A percentile compares a stretch with the other conserved stretches of the same genome.
Evolutionary conservation across 1,139 yeast species (phyloP).

Genomic region (Lodderomyces jiufengensis): DNA sequence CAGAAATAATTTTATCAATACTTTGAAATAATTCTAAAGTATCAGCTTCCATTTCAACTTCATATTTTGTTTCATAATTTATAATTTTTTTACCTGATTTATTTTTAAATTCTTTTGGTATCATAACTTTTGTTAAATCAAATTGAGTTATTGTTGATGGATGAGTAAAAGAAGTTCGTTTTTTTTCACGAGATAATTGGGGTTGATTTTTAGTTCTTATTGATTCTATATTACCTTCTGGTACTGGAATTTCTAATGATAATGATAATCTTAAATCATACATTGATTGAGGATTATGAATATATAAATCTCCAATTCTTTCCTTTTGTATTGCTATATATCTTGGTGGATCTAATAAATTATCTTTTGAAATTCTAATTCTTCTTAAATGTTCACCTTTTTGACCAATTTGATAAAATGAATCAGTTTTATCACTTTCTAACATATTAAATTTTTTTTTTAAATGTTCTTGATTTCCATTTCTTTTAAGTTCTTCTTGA

Average conservation of each 20-base stretch:
- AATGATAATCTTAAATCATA: constrained; percentile 75
- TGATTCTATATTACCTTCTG: constrained; percentile 48
- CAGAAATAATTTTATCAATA: constrained; percentile 48
- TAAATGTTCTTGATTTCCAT: constrained; percentile 16
- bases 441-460: constrained; percentile 38
- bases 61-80: constrained; percentile 44
- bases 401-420: constrained; percentile 33
- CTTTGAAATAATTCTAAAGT: constrained; percentile 58
- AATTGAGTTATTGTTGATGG: constrained; percentile 66
- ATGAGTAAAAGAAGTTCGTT: constrained; percentile 61
- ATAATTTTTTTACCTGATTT: constrained; percentile 36
- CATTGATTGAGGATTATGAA: constrained; percentile 73
- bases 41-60: constrained; percentile 74
- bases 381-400: constrained; percentile 55
- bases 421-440: constrained; percentile 43
- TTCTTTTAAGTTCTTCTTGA: constrained; percentile 30
- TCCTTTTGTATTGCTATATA: constrained; percentile 69
- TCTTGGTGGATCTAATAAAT: constrained; percentile 56
- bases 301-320: constrained; percentile 64
- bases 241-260: constrained; percentile 71
- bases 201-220: constrained; percentile 41
- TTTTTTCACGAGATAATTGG: constrained; percentile 55
- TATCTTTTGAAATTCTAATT: constrained; percentile 64
- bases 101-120: constrained; percentile 44
- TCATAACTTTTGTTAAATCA: constrained; percentile 63